A percentile compares a stretch with the other conserved stretches of the same genome.
These are phyloP conservation scores for Petunia secreta DNA, from an alignment of 257 asterid species.

Conservation along the genomic window DNA sequence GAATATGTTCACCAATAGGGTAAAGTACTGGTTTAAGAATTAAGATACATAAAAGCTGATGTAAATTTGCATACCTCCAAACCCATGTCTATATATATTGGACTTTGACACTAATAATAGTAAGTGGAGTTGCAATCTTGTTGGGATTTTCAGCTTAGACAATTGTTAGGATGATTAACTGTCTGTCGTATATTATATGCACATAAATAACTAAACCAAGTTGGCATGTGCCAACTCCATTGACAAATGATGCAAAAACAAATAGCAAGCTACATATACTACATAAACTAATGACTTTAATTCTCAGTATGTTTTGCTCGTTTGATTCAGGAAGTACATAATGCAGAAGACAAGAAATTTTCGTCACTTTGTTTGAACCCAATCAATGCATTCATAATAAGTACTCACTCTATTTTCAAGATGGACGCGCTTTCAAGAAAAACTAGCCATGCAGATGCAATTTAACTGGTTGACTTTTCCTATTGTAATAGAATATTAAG, in stretches of 20 bases:
- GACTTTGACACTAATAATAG: no score
- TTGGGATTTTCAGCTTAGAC: no score
- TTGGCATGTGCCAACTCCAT: slow-evolving; percentile 26
- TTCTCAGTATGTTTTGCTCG: background rate
- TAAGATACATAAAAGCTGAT: no score
- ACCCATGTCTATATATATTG: no score
- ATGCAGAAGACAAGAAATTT: background rate
- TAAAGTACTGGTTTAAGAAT: no score
- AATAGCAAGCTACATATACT: background rate
- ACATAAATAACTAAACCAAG: background rate
- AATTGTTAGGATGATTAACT: no score
- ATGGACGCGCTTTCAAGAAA: slow-evolving; percentile 16
- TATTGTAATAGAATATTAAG: background rate
- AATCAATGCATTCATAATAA: slow-evolving; percentile 12
- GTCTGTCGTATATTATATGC: no score
- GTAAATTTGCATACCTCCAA: no score
- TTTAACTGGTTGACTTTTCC: slow-evolving; percentile 2
- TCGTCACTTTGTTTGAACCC: background rate
- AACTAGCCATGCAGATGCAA: background rate
- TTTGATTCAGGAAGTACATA: background rate
- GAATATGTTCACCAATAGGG: no score
- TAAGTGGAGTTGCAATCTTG: no score
- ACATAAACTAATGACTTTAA: background rate
- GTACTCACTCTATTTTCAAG: background rate
- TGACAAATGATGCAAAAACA: slow-evolving; percentile 15